Conservation (phyloP, 495 filamentous ascomycete species). For the Trichocladium antarcticum region DNA sequence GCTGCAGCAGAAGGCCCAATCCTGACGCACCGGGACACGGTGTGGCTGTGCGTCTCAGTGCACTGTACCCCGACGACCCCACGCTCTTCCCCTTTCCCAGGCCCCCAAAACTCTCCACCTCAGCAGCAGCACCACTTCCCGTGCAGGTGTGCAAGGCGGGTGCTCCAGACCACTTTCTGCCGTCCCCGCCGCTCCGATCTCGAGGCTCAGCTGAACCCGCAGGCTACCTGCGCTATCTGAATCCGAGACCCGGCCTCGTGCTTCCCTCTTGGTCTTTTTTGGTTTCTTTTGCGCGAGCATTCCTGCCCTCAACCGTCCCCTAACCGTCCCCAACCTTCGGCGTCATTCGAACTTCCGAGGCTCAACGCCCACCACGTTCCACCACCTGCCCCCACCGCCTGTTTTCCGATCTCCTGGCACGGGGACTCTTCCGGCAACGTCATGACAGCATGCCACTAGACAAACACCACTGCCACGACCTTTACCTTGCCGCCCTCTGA, state of each 20-base stretch:
- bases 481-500: conserved; percentile 13
- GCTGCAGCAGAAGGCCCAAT: not conserved
- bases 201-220: conserved; percentile 8
- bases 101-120: not conserved
- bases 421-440: conserved; percentile 2
- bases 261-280: not conserved
- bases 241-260: not conserved
- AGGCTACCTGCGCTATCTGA: not conserved
- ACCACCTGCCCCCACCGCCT: not conserved
- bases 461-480: conserved; percentile 7
- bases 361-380: not conserved
- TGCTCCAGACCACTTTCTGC: not conserved
- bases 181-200: not conserved
- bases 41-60: not conserved
- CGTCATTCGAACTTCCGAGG: not conserved
- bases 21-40: no score
- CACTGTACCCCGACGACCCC: not conserved
- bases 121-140: conserved; percentile 1
- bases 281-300: not conserved
- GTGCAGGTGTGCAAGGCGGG: not conserved
- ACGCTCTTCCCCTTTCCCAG: not conserved
- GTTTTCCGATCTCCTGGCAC: conserved; percentile 1
- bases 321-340: not conserved
- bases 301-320: not conserved
- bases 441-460: conserved; percentile 29